Conservation (phyloP, 805 yeast species). For the Ogataea angusta region DNA sequence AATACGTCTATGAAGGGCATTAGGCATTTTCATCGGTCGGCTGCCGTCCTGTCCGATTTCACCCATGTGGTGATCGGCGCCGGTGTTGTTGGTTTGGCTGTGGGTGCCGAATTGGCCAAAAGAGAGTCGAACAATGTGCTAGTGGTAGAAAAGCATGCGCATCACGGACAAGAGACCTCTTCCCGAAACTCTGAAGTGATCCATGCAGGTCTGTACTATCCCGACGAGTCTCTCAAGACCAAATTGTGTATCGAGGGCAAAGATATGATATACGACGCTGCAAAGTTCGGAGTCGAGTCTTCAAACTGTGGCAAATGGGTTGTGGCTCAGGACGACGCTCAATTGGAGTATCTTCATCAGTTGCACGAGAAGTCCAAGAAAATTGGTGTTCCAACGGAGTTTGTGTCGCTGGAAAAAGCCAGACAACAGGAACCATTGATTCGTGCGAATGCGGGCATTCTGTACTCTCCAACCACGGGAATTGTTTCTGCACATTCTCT, state of each 20-base stretch:
- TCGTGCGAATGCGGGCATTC: slow-evolving; percentile 54
- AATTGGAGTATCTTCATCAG: slow-evolving; percentile 54
- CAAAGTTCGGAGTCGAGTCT: slow-evolving; percentile 52
- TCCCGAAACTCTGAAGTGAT: slow-evolving; percentile 91
- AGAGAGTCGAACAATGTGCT: slow-evolving; percentile 48
- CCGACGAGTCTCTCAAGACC: slow-evolving; percentile 63
- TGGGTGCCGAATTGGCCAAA: slow-evolving; percentile 64
- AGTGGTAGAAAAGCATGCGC: slow-evolving; percentile 64
- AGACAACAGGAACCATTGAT: slow-evolving; percentile 61
- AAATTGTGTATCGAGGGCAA: slow-evolving; percentile 75
- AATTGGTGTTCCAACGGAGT: slow-evolving; percentile 58
- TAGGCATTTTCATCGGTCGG: slow-evolving; percentile 3
- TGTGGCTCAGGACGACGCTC: slow-evolving; percentile 72
- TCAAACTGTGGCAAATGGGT: slow-evolving; percentile 78
- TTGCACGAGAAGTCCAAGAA: slow-evolving; percentile 48
- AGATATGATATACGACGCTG: slow-evolving; percentile 53
- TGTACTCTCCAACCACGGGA: slow-evolving; percentile 80
- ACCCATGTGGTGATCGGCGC: slow-evolving; percentile 59
- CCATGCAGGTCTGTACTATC: slow-evolving; percentile 87
- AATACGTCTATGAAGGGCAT: not conserved
- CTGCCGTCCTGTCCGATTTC: slow-evolving; percentile 4
- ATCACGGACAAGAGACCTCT: slow-evolving; percentile 76
- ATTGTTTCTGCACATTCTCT: slow-evolving; percentile 79
- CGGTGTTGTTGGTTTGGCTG: slow-evolving; percentile 80
- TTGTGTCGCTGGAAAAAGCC: slow-evolving; percentile 46